Percentiles rank a stretch among this genome's conserved stretches.
phyloP scores from a whole-genome alignment of 2,329 filamentous ascomycete species.

The Scopulariopsis brevicaulis region DNA sequence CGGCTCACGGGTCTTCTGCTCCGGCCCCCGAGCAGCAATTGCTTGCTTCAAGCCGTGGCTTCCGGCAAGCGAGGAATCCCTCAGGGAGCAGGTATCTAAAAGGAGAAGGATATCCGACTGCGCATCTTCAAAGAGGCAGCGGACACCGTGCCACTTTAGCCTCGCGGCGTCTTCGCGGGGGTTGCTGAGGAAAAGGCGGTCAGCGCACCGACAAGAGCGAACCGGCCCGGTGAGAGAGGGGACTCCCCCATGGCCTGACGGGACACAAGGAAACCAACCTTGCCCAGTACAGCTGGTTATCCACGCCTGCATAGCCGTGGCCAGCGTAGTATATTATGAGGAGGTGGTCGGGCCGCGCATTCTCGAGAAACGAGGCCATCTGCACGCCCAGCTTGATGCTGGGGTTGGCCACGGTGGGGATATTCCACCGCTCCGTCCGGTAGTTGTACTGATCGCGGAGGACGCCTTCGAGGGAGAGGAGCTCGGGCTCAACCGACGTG shows the following conservation, averaged over 20 bases:
- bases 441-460: constrained; percentile 51
- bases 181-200: constrained; percentile 30
- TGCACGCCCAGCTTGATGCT: constrained; percentile 50
- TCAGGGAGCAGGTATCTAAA: constrained; percentile 49
- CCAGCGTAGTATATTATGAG: constrained; percentile 56
- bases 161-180: constrained; percentile 44
- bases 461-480: constrained; percentile 42
- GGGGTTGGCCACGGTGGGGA: constrained; percentile 47
- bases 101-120: constrained; percentile 52
- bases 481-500: constrained; percentile 36
- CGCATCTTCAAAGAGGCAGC: constrained; percentile 50
- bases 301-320: constrained; percentile 43
- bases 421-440: constrained; percentile 47
- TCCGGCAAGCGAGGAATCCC: constrained; percentile 35
- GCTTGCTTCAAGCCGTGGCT: constrained; percentile 49
- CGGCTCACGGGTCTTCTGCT: constrained; percentile 31
- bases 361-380: constrained; percentile 48
- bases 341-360: constrained; percentile 44
- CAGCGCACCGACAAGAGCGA: constrained; percentile 6
- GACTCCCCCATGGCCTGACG: constrained; percentile 4
- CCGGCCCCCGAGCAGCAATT: constrained; percentile 46
- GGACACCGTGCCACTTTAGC: constrained; percentile 52
- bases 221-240: constrained; percentile 6
- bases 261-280: constrained; percentile 35
- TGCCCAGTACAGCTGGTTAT: constrained; percentile 55